Conservation (phyloP, 306 rosid species). For the Fragaria iinumae region DNA sequence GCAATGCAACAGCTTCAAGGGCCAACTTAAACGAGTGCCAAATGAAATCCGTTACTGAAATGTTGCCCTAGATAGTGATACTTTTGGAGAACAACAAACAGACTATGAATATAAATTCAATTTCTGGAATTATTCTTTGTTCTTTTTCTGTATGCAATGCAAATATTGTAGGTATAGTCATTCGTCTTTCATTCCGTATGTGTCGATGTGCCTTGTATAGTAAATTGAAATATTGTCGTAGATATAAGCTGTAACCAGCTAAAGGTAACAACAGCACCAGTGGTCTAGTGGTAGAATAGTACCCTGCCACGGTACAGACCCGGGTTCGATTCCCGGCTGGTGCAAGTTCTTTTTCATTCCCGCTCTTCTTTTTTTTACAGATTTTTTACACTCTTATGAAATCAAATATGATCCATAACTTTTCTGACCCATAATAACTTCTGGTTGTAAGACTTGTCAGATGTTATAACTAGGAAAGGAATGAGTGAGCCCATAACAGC, state of each 20-base stretch:
- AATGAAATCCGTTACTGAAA: not conserved
- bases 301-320: slow-evolving; percentile 33
- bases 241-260: not conserved
- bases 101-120: not conserved
- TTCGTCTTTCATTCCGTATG: too few species aligned
- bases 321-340: slow-evolving; percentile 57
- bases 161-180: not conserved
- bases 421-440: too few species aligned
- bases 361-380: not conserved
- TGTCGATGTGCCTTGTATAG: too few species aligned
- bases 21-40: not conserved
- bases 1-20: not conserved
- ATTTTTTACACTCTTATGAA: too few species aligned
- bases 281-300: slow-evolving; percentile 12
- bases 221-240: too few species aligned
- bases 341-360: not conserved
- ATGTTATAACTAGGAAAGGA: not conserved
- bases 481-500: not conserved
- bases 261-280: not conserved
- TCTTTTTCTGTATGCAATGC: not conserved
- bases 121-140: not conserved
- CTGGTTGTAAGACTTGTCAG: too few species aligned
- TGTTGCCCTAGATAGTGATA: not conserved
- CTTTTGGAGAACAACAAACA: not conserved
- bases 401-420: too few species aligned